phyloP scores from a whole-genome alignment of 2,329 filamentous ascomycete species.

The Colletotrichum neosansevieriae region DNA sequence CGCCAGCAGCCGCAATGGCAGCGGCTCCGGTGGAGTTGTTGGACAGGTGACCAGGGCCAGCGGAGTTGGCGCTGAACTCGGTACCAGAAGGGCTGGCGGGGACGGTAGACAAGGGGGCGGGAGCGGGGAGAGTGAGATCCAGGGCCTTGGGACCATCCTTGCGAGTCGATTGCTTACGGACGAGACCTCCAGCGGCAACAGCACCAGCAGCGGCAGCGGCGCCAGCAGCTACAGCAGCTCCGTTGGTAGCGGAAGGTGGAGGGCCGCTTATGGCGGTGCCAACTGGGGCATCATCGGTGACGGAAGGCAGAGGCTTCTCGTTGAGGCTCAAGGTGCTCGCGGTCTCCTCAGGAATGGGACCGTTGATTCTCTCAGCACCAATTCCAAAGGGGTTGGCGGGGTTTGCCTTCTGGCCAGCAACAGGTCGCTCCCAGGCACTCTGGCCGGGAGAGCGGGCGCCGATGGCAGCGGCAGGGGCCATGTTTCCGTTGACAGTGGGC shows the following conservation, averaged over 20 bases:
- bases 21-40: slow-evolving; percentile 64
- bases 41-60: slow-evolving; percentile 59
- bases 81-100: slow-evolving; percentile 73
- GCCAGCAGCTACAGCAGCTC: slow-evolving; percentile 50
- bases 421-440: slow-evolving; percentile 62
- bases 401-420: slow-evolving; percentile 60
- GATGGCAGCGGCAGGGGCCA: slow-evolving; percentile 47
- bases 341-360: slow-evolving; percentile 54
- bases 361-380: slow-evolving; percentile 64
- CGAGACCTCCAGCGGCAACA: slow-evolving; percentile 53
- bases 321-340: slow-evolving; percentile 53
- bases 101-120: slow-evolving; percentile 48
- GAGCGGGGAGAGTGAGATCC: slow-evolving; percentile 63
- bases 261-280: neutral
- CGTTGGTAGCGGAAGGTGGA: slow-evolving; percentile 41
- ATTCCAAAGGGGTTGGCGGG: slow-evolving; percentile 79
- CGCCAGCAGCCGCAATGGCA: slow-evolving; percentile 72
- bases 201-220: slow-evolving; percentile 49
- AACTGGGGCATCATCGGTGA: slow-evolving; percentile 32
- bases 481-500: slow-evolving; percentile 54
- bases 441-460: slow-evolving; percentile 47
- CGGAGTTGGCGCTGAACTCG: slow-evolving; percentile 70
- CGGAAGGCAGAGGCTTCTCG: slow-evolving; percentile 42
- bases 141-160: slow-evolving; percentile 63
- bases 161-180: slow-evolving; percentile 69